These are phyloP conservation scores for Helenozyma rhizophorensis DNA, from an alignment of 805 yeast genomes.

Conservation along the genomic window DNA sequence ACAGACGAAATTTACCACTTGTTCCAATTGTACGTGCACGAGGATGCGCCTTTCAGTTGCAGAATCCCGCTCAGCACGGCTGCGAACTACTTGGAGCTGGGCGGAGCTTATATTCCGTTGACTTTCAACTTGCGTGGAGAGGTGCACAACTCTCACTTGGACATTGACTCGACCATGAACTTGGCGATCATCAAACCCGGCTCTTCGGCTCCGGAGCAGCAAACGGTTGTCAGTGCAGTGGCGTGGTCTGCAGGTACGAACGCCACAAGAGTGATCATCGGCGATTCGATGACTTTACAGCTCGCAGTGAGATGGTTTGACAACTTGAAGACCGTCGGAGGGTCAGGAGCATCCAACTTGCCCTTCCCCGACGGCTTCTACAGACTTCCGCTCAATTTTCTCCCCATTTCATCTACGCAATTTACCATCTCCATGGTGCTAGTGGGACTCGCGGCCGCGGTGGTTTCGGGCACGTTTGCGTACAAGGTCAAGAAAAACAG, in stretches of 20 bases:
- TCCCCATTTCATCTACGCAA: conserved; percentile 23
- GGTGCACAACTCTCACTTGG: conserved; percentile 63
- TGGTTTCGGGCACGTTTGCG: conserved; percentile 20
- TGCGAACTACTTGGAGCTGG: conserved; percentile 37
- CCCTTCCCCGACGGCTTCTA: conserved; percentile 40
- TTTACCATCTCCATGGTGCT: conserved; percentile 18
- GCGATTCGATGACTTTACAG: conserved; percentile 53
- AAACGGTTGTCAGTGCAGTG: conserved; percentile 48
- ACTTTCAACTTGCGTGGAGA: conserved; percentile 63
- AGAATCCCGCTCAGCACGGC: conserved; percentile 50
- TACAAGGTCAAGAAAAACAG: conserved; percentile 20
- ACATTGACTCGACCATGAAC: conserved; percentile 56
- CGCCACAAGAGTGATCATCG: conserved; percentile 60
- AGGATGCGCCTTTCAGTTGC: conserved; percentile 73
- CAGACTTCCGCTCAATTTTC: conserved; percentile 26
- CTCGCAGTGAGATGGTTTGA: conserved; percentile 59
- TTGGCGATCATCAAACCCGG: conserved; percentile 42
- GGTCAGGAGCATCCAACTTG: conserved; percentile 15
- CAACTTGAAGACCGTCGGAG: conserved; percentile 18
- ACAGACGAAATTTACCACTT: conserved; percentile 62
- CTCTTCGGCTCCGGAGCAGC: conserved; percentile 22
- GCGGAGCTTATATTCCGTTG: conserved; percentile 52
- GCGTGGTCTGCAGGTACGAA: conserved; percentile 62
- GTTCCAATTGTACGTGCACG: conserved; percentile 72
- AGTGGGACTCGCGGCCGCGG: conserved; percentile 21